Percentiles rank a stretch among this genome's conserved stretches.
phyloP scores from a whole-genome alignment of 2,329 filamentous ascomycete species.

The Dothideomycetes sp. region DNA sequence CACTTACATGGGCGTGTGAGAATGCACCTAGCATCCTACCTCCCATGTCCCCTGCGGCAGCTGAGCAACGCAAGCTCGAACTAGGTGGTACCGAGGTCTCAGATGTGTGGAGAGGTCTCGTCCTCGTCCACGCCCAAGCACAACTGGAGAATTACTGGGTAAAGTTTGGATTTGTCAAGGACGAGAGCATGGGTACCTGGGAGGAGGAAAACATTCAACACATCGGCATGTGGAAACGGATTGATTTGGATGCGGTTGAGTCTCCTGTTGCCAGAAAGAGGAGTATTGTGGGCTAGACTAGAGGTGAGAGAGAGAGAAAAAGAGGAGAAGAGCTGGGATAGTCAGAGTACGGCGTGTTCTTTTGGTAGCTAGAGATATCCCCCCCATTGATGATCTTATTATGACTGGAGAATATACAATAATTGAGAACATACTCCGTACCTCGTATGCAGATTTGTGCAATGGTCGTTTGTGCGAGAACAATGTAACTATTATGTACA shows the following conservation, averaged over 20 bases:
- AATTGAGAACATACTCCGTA: too few relatives aligned
- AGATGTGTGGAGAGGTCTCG: slow-evolving; percentile 60
- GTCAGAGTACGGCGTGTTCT: slow-evolving; percentile 1
- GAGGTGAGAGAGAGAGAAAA: too few relatives aligned
- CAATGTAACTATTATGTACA: not conserved
- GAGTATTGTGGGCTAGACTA: not conserved
- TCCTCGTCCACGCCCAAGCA: slow-evolving; percentile 72
- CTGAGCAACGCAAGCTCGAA: slow-evolving; percentile 31
- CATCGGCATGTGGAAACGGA: slow-evolving; percentile 67
- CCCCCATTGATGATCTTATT: slow-evolving; percentile 6
- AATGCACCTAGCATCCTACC: slow-evolving; percentile 44
- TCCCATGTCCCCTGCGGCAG: slow-evolving; percentile 28
- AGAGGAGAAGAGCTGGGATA: not conserved
- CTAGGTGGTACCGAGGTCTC: slow-evolving; percentile 23
- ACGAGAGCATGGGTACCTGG: slow-evolving; percentile 68
- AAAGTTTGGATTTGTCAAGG: slow-evolving; percentile 62
- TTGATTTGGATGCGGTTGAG: slow-evolving; percentile 36
- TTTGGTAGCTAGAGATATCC: slow-evolving; percentile 10
- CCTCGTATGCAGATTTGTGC: too few relatives aligned
- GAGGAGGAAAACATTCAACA: slow-evolving; percentile 76
- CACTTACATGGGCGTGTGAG: slow-evolving; percentile 56
- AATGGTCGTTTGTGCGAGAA: not conserved
- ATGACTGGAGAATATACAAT: not conserved
- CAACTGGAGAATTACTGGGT: slow-evolving; percentile 56
- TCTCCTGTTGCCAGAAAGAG: not conserved